A percentile compares a stretch with the other conserved stretches of the same genome.
Conservation (phyloP, 345 rosid genomes). For the Salix koriyanagi region DNA sequence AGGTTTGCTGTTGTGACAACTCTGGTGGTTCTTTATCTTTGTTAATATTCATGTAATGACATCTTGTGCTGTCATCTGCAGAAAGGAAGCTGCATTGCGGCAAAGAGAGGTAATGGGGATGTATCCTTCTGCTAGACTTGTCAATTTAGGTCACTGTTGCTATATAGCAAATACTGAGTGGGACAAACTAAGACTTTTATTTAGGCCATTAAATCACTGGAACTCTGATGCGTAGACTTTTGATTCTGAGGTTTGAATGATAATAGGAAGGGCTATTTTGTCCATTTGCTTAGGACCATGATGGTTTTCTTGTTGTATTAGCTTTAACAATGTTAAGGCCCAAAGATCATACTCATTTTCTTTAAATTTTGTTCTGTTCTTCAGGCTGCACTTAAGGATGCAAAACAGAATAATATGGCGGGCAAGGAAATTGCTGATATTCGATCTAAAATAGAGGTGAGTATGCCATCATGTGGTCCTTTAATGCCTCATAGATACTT, state of each 20-base stretch:
- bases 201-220: background rate
- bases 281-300: background rate
- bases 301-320: background rate
- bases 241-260: background rate
- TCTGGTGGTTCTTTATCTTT: background rate
- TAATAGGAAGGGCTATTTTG: background rate
- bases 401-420: slow-evolving; percentile 19
- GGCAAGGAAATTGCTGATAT: slow-evolving; percentile 28
- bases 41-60: background rate
- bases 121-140: background rate
- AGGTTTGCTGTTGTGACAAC: slow-evolving; percentile 14
- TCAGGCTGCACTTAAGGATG: slow-evolving; percentile 29
- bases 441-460: slow-evolving; percentile 22
- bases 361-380: background rate
- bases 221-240: background rate
- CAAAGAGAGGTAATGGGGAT: slow-evolving; percentile 28
- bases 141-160: slow-evolving; percentile 8
- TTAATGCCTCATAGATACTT: background rate
- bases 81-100: slow-evolving; percentile 34
- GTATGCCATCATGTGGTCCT: background rate
- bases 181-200: background rate
- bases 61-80: slow-evolving; percentile 10
- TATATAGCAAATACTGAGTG: slow-evolving; percentile 5
- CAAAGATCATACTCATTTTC: background rate
- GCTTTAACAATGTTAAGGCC: background rate